A percentile compares a stretch with the other conserved stretches of the same genome.
These are phyloP conservation scores for Penicillium psychrosexuale DNA, from an alignment of 2,329 filamentous ascomycete species.

Conservation along the genomic window DNA sequence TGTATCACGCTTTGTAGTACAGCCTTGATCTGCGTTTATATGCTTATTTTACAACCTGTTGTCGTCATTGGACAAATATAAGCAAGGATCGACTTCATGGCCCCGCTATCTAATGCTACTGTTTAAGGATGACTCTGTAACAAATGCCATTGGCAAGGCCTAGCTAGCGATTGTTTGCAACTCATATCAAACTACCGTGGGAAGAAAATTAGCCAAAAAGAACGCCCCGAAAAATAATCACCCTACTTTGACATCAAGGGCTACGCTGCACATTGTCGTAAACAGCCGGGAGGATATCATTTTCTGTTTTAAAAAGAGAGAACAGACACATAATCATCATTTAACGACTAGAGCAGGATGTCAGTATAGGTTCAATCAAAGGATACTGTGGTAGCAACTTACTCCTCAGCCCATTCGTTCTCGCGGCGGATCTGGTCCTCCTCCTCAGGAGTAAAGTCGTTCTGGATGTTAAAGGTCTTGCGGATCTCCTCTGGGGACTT, in stretches of 20 bases:
- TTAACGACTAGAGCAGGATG: slow-evolving; percentile 49
- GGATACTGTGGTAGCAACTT: slow-evolving; percentile 26
- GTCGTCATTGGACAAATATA: not conserved
- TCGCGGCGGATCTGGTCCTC: slow-evolving; percentile 94
- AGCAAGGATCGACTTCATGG: not conserved
- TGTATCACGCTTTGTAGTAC: not conserved
- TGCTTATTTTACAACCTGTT: not conserved
- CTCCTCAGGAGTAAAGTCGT: slow-evolving; percentile 98
- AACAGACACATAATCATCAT: not conserved
- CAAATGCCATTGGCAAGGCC: not conserved
- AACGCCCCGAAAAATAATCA: slow-evolving; percentile 1
- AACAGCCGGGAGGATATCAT: slow-evolving; percentile 3
- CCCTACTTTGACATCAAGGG: not conserved
- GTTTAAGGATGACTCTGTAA: not conserved
- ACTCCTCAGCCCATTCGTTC: slow-evolving; percentile 89
- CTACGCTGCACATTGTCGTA: not conserved
- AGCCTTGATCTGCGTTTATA: not conserved
- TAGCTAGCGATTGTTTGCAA: not conserved
- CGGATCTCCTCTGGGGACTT: slow-evolving; percentile 99
- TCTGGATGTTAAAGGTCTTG: slow-evolving; percentile 99
- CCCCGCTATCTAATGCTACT: not conserved
- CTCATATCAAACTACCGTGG: not conserved
- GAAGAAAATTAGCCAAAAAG: not conserved
- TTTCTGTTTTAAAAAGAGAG: not conserved
- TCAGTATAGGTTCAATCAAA: slow-evolving; percentile 6